Evolutionary conservation across 1,139 yeast species (phyloP), one percentile per base, ranked within the genome.

Genomic region (Taphrina flavorubra): DNA sequence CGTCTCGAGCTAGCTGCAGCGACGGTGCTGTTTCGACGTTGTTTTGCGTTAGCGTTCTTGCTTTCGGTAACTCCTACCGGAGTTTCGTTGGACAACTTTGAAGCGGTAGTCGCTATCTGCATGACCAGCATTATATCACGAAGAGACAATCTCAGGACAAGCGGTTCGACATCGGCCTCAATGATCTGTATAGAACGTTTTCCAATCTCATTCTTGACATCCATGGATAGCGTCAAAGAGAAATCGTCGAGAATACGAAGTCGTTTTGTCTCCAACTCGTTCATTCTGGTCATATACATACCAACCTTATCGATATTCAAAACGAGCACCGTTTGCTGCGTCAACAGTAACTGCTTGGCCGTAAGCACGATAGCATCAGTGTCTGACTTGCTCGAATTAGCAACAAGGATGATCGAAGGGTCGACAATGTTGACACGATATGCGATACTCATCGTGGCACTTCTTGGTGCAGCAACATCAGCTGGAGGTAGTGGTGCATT

Each of bases 311-410:
- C 85, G 0, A 90, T 88, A 18, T 92, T 86, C 8, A 92, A 77
- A 0, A 92, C 85, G 13, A 83, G 77, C 10, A 78, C 76, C 70
- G 86, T 85, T 74, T 89, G 92, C 71, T 89, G 87, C 0, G 94
- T 84, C 3, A 91, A 75, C 60, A 89, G 79, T 8, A 92, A 78
- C 74, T 92, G 97, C 70, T 89, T 96, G 18, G 92, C 87, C 74
- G 90, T 90, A 78, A 94, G 89, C 0, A 94, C 97, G 70, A 94
- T 84, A 0, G 99, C 99, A 74, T 92, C 96, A 0, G 97, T 86
- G 72, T 87, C 84, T 1, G 78, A 76, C 13, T 82, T 80, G 1
- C 88, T 82, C 0, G 97, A 90, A 76, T 92, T 91, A 0, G 97
- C 97, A 64, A 95, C 79, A 49, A 95, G 78, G 47, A 90, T 86